Conservation (phyloP, 1,139 yeast genomes). For the Candida sanyaensis region DNA sequence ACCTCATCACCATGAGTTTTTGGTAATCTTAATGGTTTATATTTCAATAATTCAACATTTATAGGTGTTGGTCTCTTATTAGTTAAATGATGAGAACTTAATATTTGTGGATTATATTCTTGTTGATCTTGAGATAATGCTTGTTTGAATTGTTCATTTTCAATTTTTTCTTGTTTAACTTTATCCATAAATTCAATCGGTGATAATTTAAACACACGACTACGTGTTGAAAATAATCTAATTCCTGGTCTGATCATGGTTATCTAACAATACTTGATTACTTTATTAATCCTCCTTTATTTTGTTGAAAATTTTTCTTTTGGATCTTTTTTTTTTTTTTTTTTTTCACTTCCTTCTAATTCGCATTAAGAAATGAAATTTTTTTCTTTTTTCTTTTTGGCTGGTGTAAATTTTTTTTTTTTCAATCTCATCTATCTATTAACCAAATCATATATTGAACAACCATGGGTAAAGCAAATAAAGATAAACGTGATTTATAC, state of each 20-base stretch:
- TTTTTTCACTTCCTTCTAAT: neutral
- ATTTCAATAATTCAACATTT: constrained; percentile 79
- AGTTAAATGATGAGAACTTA: constrained; percentile 34
- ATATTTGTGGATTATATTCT: constrained; percentile 43
- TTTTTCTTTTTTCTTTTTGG: constrained; percentile 2
- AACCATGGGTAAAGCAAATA: constrained; percentile 89
- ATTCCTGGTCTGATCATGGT: neutral
- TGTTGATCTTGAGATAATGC: constrained; percentile 22
- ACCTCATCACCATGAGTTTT: constrained; percentile 70
- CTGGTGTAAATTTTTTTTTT: constrained; percentile 4
- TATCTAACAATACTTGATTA: neutral
- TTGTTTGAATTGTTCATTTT: constrained; percentile 29
- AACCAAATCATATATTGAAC: neutral
- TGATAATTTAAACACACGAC: constrained; percentile 12
- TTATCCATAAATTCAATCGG: constrained; percentile 35
- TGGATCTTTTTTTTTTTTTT: neutral
- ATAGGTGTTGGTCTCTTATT: constrained; percentile 68
- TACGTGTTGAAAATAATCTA: constrained; percentile 7
- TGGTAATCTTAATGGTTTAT: constrained; percentile 75
- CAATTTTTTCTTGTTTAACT: constrained; percentile 26
- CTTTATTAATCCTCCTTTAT: neutral
- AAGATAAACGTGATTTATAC: constrained; percentile 92
- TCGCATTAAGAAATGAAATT: neutral
- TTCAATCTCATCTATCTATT: neutral
- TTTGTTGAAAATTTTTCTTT: constrained; percentile 5